Evolutionary conservation across 176 grass and related monocot species (phyloP).

Genomic region (Tuctoria greenei): DNA sequence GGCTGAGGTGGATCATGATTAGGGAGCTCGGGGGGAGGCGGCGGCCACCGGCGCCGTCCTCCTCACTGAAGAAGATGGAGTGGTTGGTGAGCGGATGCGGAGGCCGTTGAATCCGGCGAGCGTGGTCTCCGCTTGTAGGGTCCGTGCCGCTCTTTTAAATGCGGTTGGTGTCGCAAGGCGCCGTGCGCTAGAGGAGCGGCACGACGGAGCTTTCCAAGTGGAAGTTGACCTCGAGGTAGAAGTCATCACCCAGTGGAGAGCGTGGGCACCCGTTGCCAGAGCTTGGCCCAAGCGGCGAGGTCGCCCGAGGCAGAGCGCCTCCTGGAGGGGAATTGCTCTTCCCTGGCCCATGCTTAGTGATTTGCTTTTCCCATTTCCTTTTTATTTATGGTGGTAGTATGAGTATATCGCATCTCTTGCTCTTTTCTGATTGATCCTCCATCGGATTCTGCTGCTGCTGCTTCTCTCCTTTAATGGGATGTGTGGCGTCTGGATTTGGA

Average conservation of each 20-base stretch:
- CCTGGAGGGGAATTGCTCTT: too few relatives aligned
- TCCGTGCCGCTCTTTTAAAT: slow-evolving; percentile 80
- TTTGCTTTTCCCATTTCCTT: too few relatives aligned
- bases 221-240: slow-evolving; percentile 89
- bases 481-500: too few relatives aligned
- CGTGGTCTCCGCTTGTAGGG: slow-evolving; percentile 82
- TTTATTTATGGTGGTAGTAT: too few relatives aligned
- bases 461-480: too few relatives aligned
- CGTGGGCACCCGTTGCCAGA: slow-evolving; percentile 64
- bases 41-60: slow-evolving; percentile 42
- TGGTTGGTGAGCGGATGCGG: slow-evolving; percentile 72
- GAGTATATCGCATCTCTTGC: too few relatives aligned
- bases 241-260: too few relatives aligned
- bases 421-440: too few relatives aligned
- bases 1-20: slow-evolving; percentile 78
- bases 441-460: too few relatives aligned
- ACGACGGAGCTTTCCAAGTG: slow-evolving; percentile 90
- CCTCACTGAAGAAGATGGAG: slow-evolving; percentile 74
- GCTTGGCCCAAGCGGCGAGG: slow-evolving; percentile 68
- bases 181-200: slow-evolving; percentile 76
- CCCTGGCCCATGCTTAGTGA: too few relatives aligned
- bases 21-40: slow-evolving; percentile 68
- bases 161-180: slow-evolving; percentile 86
- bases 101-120: slow-evolving; percentile 91
- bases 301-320: slow-evolving; percentile 73